These are phyloP conservation scores for Neofusicoccum parvum DNA, from an alignment of 2,329 filamentous ascomycete genomes.

Conservation along the genomic window DNA sequence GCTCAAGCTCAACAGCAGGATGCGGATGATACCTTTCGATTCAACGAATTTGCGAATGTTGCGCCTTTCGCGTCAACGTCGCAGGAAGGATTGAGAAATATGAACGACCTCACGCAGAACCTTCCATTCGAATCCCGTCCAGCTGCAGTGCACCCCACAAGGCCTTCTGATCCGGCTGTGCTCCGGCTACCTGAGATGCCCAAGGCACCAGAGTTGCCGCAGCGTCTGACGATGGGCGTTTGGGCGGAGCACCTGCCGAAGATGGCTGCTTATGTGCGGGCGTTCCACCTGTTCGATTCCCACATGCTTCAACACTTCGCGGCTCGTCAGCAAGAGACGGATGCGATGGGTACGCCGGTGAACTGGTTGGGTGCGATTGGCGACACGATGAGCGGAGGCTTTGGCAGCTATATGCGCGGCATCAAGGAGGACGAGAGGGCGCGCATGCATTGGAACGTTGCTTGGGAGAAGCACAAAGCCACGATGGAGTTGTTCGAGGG, in stretches of 20 bases:
- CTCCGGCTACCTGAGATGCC: constrained; percentile 57
- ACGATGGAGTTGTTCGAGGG: constrained; percentile 62
- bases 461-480: constrained; percentile 62
- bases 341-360: constrained; percentile 41
- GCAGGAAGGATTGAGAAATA: constrained; percentile 51
- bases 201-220: constrained; percentile 48
- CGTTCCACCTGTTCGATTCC: constrained; percentile 59
- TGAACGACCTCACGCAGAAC: constrained; percentile 56
- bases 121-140: constrained; percentile 63
- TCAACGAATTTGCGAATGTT: constrained; percentile 54
- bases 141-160: constrained; percentile 46
- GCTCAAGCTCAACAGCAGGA: background rate
- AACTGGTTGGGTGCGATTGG: constrained; percentile 57
- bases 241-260: constrained; percentile 56
- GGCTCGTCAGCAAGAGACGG: constrained; percentile 50
- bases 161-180: constrained; percentile 40
- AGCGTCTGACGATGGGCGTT: constrained; percentile 47
- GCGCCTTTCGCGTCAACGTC: constrained; percentile 52
- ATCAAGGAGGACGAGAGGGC: constrained; percentile 67
- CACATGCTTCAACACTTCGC: constrained; percentile 60
- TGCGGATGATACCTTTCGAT: background rate
- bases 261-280: constrained; percentile 58
- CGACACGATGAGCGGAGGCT: constrained; percentile 53
- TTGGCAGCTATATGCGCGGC: constrained; percentile 61
- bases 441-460: constrained; percentile 61